A percentile compares a stretch with the other conserved stretches of the same genome.
phyloP scores from a whole-genome alignment of 148 eudicot species.

The Linanthus parryae region DNA sequence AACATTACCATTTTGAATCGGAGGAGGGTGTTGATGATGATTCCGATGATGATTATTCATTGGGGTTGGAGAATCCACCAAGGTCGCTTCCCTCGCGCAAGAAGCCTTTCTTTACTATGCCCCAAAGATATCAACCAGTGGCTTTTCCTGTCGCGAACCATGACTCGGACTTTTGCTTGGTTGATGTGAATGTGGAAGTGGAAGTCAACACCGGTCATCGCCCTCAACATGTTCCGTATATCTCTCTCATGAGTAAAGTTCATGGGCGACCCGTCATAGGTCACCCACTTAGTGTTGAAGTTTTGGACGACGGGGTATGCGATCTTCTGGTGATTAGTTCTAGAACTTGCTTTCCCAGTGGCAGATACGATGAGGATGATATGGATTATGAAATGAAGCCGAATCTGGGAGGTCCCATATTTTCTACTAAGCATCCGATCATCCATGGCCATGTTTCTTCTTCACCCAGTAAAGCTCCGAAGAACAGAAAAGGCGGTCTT shows the following conservation, averaged over 20 bases:
- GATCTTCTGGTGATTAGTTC: constrained; percentile 23
- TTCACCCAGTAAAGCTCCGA: constrained; percentile 30
- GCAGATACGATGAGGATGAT: constrained; percentile 32
- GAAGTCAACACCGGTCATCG: constrained; percentile 57
- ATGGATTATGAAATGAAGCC: constrained; percentile 10
- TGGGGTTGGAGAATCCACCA: constrained; percentile 30
- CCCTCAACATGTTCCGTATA: constrained; percentile 65
- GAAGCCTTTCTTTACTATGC: constrained; percentile 41
- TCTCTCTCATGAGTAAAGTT: constrained; percentile 74
- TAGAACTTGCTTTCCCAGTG: constrained; percentile 25
- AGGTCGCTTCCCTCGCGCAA: constrained; percentile 44
- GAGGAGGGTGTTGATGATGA: constrained; percentile 22
- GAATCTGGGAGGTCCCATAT: constrained; percentile 16
- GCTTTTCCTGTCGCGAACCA: constrained; percentile 26
- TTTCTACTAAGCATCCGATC: constrained; percentile 23
- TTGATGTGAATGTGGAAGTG: constrained; percentile 52
- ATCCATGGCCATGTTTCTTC: constrained; percentile 21
- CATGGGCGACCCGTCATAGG: constrained; percentile 58
- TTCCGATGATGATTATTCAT: constrained; percentile 22
- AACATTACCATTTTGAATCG: not conserved
- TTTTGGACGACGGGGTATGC: constrained; percentile 51
- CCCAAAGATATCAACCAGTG: constrained; percentile 34
- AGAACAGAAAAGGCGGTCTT: constrained; percentile 36
- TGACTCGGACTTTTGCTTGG: constrained; percentile 23
- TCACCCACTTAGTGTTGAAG: constrained; percentile 65